Base-by-base conservation (phyloP, 345 rosid genomes). In the Populus simonii region DNA sequence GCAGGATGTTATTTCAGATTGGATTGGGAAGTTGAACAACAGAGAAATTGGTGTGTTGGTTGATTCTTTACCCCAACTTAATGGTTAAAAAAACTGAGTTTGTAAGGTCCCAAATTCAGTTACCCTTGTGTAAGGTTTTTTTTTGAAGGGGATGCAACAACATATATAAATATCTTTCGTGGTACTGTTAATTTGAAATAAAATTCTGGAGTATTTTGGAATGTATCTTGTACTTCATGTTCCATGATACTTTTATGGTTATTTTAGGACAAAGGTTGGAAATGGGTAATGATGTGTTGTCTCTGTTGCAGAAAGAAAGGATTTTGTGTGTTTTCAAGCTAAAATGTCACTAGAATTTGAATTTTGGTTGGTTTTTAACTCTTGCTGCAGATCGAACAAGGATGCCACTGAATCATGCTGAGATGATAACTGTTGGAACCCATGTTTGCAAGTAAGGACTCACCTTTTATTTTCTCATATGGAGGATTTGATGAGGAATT, bases 331-430 rank as follows among this genome's bases (percentile, higher is more conserved):
- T 18, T 51, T 51, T 18, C 57, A 16, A 6, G 8, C 7, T 18
- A 8, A 51, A 51, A 51, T 51, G 22, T 51, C 57, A 5, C 57
- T 51, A 7, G 8, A 51, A 51, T 51, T 51, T 51, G n/a, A 6
- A 51, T 51, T 5, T 51, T 51, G 22, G 57, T 18, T 5, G 8
- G 8, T 51, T 66, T 70, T 36, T 38, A 49, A 51, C 15, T n/a
- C 23, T 38, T 63, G 47, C 55, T 68, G 77, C 88, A 95, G 99
- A 93, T 83, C 89, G 94, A 63, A 78, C 90, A 63, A 87, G 93
- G 84, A 77, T 95, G 93, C 89, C 83, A 17, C 84, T 95, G 75
- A 93, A 93, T 82, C 93, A 90, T 45, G 92, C 97, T n/a, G 99
- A 92, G 80, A 70, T 71, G 85, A 89, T 95, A 78, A 86, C 90